A percentile compares a stretch with the other conserved stretches of the same genome.
phyloP scores from a whole-genome alignment of 2,329 filamentous ascomycete genomes.

The Grosmannia penicillata region DNA sequence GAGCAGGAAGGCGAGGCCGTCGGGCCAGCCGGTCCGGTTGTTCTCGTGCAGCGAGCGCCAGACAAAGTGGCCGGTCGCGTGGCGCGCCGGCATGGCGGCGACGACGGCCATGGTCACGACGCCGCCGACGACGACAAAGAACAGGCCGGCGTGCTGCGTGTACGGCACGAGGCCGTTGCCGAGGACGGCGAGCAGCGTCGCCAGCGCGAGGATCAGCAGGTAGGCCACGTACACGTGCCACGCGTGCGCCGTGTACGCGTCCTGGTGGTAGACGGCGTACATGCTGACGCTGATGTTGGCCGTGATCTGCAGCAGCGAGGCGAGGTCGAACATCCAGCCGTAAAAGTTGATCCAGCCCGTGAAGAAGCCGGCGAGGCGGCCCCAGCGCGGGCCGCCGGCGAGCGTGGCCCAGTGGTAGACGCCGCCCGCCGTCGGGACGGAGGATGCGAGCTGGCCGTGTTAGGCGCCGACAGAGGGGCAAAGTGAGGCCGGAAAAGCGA shows the following conservation, averaged over 20 bases:
- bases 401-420: slow-evolving; percentile 48
- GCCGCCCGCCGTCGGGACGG: slow-evolving; percentile 42
- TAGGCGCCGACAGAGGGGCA: not conserved
- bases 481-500: not conserved
- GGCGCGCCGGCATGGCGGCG: slow-evolving; percentile 33
- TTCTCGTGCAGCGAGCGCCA: slow-evolving; percentile 33
- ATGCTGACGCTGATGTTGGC: slow-evolving; percentile 45
- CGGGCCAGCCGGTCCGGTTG: slow-evolving; percentile 35
- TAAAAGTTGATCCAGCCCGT: slow-evolving; percentile 38
- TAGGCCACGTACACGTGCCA: slow-evolving; percentile 49
- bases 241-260: slow-evolving; percentile 28
- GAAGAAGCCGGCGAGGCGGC: slow-evolving; percentile 33
- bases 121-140: slow-evolving; percentile 38
- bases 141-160: slow-evolving; percentile 35
- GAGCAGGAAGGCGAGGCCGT: slow-evolving; percentile 48
- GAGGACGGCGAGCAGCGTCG: slow-evolving; percentile 36
- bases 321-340: slow-evolving; percentile 47
- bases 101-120: slow-evolving; percentile 37
- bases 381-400: slow-evolving; percentile 38
- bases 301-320: slow-evolving; percentile 42
- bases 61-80: slow-evolving; percentile 36
- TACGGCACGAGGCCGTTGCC: slow-evolving; percentile 40
- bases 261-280: slow-evolving; percentile 43
- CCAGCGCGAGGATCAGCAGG: slow-evolving; percentile 38
- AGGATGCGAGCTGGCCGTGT: slow-evolving; percentile 36